Percentiles rank a stretch among this genome's conserved stretches.
Conservation (phyloP, 176 grass and related monocot species). For the Oryza glaberrima region DNA sequence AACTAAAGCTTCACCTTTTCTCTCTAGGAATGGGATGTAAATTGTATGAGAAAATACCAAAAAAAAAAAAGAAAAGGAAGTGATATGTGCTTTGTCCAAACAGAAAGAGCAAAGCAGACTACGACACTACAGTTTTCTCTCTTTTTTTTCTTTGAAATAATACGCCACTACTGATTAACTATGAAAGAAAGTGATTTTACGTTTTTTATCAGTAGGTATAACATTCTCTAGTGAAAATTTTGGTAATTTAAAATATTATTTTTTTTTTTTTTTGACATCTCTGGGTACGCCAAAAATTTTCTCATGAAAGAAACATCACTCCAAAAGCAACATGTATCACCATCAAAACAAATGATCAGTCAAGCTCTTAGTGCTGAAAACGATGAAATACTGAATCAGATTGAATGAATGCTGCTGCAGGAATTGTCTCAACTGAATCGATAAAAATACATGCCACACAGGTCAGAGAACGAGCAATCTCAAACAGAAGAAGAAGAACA, state of each 20-base stretch:
- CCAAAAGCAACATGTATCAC: neutral
- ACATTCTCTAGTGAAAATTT: no score
- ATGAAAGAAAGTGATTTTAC: no score
- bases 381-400: neutral
- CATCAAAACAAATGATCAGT: neutral
- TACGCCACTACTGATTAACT: neutral
- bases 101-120: neutral
- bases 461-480: slow-evolving; percentile 19
- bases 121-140: neutral
- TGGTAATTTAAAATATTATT: no score
- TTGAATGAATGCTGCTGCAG: slow-evolving; percentile 12
- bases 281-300: no score
- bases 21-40: slow-evolving; percentile 22
- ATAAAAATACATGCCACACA: slow-evolving; percentile 18
- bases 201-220: no score
- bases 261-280: no score
- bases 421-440: slow-evolving; percentile 27
- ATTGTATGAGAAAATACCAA: neutral
- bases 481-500: neutral
- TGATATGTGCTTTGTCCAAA: neutral
- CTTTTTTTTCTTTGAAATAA: neutral
- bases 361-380: neutral
- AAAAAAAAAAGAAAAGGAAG: neutral
- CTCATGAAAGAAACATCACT: neutral
- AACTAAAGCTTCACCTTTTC: neutral